Conservation (phyloP, 805 yeast genomes). For the Metschnikowia arizonensis region DNA sequence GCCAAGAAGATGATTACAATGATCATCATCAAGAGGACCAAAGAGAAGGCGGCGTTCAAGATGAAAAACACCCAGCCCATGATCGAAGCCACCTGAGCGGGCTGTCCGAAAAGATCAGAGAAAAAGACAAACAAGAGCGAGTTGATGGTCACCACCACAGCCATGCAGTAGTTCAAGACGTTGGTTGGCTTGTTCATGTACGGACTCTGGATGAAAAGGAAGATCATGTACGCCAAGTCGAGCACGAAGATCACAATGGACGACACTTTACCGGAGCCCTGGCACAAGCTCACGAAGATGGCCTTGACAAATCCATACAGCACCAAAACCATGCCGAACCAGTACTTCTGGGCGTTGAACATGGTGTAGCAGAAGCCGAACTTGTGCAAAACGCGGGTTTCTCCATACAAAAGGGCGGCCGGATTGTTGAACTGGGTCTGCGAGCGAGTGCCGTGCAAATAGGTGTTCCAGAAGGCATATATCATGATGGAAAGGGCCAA, state of each 20-base stretch:
- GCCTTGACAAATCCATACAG: slow-evolving; percentile 62
- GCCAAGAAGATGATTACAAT: slow-evolving; percentile 62
- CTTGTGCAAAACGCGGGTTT: slow-evolving; percentile 63
- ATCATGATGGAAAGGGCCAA: slow-evolving; percentile 56
- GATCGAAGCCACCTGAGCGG: slow-evolving; percentile 70
- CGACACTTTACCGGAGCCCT: slow-evolving; percentile 76
- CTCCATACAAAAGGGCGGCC: slow-evolving; percentile 83
- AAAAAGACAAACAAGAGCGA: slow-evolving; percentile 84
- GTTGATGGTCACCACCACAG: slow-evolving; percentile 69
- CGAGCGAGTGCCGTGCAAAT: slow-evolving; percentile 59
- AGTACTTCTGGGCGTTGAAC: slow-evolving; percentile 76
- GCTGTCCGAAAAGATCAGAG: slow-evolving; percentile 78
- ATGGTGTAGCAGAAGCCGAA: slow-evolving; percentile 88
- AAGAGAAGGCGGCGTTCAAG: slow-evolving; percentile 83
- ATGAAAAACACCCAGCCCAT: slow-evolving; percentile 92
- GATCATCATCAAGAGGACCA: slow-evolving; percentile 66
- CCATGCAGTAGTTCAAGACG: slow-evolving; percentile 65
- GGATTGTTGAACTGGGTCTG: slow-evolving; percentile 64
- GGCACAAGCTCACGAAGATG: slow-evolving; percentile 73
- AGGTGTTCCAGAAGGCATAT: slow-evolving; percentile 65
- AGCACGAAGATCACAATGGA: slow-evolving; percentile 70
- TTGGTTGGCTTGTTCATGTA: slow-evolving; percentile 82
- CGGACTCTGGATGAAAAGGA: slow-evolving; percentile 63
- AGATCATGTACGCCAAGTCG: slow-evolving; percentile 66
- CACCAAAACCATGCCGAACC: slow-evolving; percentile 72